These are phyloP conservation scores for Phyllosticta citrichinensis DNA, from an alignment of 2,329 filamentous ascomycete genomes.

Conservation along the genomic window DNA sequence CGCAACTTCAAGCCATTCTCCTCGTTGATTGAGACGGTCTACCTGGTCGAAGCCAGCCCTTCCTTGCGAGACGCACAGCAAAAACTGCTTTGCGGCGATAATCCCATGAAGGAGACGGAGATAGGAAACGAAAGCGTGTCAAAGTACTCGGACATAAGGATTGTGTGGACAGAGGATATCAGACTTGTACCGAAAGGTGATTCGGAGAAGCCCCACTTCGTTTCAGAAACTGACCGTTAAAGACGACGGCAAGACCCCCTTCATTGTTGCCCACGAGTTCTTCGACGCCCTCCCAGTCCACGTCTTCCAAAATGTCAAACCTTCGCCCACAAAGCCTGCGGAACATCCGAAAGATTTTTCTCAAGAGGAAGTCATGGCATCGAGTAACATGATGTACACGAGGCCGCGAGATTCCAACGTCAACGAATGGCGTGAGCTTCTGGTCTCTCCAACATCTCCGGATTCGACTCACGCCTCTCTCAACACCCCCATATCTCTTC, in stretches of 20 bases:
- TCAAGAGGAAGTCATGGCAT: background rate
- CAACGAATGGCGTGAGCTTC: conserved; percentile 34
- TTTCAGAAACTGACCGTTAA: conserved; percentile 14
- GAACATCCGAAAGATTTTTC: background rate
- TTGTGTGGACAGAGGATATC: conserved; percentile 86
- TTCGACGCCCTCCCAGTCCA: conserved; percentile 97
- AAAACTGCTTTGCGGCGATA: conserved; percentile 67
- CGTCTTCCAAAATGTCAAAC: conserved; percentile 68
- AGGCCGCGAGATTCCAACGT: conserved; percentile 31
- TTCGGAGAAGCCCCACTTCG: conserved; percentile 13
- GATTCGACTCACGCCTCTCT: conserved; percentile 46
- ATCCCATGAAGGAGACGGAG: conserved; percentile 58
- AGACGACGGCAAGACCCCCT: conserved; percentile 65
- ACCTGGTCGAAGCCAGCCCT: conserved; percentile 87
- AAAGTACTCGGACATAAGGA: conserved; percentile 53
- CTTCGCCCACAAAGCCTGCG: conserved; percentile 23
- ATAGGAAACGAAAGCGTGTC: conserved; percentile 64
- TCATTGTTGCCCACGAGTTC: conserved; percentile 96
- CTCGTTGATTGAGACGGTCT: conserved; percentile 71
- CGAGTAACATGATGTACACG: background rate
- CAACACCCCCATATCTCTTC: conserved; percentile 25
- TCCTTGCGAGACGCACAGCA: conserved; percentile 70
- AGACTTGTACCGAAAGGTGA: conserved; percentile 65
- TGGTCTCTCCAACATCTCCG: conserved; percentile 32
- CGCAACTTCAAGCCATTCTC: conserved; percentile 71